Evolutionary conservation across 1,284 basidiomycete genomes (phyloP).

Genomic region (Puccinia novopanici): DNA sequence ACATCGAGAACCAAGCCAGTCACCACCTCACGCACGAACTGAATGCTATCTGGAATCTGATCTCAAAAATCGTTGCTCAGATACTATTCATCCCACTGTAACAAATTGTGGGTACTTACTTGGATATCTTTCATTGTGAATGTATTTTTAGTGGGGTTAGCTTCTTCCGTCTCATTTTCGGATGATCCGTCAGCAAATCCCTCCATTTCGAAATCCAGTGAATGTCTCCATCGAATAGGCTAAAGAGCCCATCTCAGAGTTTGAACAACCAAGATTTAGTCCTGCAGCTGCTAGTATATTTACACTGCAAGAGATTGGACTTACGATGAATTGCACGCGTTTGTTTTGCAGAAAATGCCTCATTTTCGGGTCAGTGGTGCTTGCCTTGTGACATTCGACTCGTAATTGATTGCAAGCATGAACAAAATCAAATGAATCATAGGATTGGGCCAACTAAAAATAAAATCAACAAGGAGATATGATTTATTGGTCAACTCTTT

Average conservation of each 20-base stretch:
- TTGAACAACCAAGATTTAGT: not conserved
- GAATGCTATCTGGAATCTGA: conserved; percentile 53
- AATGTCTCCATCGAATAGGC: conserved; percentile 56
- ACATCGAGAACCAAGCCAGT: conserved; percentile 58
- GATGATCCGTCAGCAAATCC: conserved; percentile 52
- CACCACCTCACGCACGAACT: conserved; percentile 57
- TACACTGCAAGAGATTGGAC: not conserved
- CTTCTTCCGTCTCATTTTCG: conserved; percentile 47
- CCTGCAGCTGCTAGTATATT: not conserved
- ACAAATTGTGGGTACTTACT: conserved; percentile 32
- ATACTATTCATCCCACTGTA: not conserved
- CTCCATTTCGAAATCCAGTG: conserved; percentile 54
- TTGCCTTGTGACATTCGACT: conserved; percentile 52
- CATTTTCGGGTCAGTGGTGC: conserved; percentile 53
- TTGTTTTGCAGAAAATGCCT: conserved; percentile 53
- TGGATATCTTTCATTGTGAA: conserved; percentile 55
- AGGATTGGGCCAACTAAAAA: conserved; percentile 53
- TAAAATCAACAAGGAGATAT: not conserved
- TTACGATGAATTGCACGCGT: conserved; percentile 55
- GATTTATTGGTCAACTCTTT: not conserved
- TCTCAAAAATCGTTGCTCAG: conserved; percentile 33
- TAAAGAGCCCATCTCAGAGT: conserved; percentile 11
- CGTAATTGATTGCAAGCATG: conserved; percentile 56
- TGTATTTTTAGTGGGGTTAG: conserved; percentile 49
- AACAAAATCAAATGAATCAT: conserved; percentile 56